phyloP scores from a whole-genome alignment of 2,329 filamentous ascomycete species.

The Neofusicoccum sp. region DNA sequence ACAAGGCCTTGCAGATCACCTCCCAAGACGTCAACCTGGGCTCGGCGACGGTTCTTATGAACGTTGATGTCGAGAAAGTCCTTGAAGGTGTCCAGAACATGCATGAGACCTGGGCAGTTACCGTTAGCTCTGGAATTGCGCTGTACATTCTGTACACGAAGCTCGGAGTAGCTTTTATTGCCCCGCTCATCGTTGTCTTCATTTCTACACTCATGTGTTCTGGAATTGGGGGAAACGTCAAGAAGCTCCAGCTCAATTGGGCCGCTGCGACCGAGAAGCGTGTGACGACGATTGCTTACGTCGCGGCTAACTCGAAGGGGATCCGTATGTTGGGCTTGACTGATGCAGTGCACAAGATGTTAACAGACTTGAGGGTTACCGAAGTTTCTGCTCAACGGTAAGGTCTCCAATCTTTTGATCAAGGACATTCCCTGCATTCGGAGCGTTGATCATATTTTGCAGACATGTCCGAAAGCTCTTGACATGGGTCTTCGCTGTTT shows the following conservation, averaged over 20 bases:
- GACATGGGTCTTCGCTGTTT: conserved; percentile 27
- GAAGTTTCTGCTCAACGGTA: conserved; percentile 26
- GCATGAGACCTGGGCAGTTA: conserved; percentile 32
- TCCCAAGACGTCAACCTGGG: conserved; percentile 26
- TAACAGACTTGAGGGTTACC: conserved; percentile 26
- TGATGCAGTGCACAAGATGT: conserved; percentile 25
- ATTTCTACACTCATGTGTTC: conserved; percentile 23
- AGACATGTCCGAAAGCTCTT: conserved; percentile 23
- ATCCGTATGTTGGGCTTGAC: conserved; percentile 32
- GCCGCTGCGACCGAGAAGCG: conserved; percentile 29
- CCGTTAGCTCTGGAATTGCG: conserved; percentile 26
- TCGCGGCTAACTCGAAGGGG: conserved; percentile 30
- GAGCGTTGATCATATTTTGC: background rate
- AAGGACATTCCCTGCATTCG: no score
- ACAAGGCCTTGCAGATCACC: conserved; percentile 27
- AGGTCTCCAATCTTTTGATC: background rate
- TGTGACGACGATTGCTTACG: conserved; percentile 29
- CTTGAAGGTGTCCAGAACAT: conserved; percentile 26
- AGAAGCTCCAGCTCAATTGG: conserved; percentile 26
- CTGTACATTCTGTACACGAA: conserved; percentile 32
- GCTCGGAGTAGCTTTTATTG: conserved; percentile 30
- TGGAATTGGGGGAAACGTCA: conserved; percentile 26
- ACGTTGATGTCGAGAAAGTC: conserved; percentile 35
- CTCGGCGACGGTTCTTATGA: conserved; percentile 33
- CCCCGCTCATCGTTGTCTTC: conserved; percentile 28